Evolutionary conservation across 176 grass and related monocot species (phyloP).

Genomic region (Eragrostis nindensis): DNA sequence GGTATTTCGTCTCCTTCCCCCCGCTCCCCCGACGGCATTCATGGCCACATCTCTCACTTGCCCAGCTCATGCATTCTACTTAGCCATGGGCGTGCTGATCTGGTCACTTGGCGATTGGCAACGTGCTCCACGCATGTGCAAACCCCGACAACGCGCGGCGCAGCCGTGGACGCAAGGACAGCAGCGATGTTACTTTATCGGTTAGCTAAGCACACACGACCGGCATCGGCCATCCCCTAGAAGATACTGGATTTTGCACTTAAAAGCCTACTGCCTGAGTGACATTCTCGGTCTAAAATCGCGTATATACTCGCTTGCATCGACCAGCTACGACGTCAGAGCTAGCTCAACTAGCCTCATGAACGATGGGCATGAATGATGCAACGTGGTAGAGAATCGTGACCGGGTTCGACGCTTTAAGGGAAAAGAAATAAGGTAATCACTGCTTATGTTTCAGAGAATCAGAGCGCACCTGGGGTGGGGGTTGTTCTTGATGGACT

Average conservation of each 20-base stretch:
- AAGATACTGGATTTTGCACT: neutral
- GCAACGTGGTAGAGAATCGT: too few relatives aligned
- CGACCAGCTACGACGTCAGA: too few relatives aligned
- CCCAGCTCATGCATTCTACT: neutral
- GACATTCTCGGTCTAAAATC: neutral
- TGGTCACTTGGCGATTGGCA: neutral
- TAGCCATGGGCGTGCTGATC: neutral
- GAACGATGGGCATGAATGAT: too few relatives aligned
- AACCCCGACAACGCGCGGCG: neutral
- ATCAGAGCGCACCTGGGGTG: slow-evolving; percentile 62
- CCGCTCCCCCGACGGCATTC: neutral
- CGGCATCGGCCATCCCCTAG: too few relatives aligned
- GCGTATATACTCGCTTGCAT: too few relatives aligned
- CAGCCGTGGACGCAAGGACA: neutral
- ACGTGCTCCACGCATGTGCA: neutral
- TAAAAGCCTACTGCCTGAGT: too few relatives aligned
- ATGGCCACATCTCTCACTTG: too few relatives aligned
- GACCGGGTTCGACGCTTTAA: neutral
- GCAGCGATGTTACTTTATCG: too few relatives aligned
- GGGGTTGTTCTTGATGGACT: slow-evolving; percentile 82
- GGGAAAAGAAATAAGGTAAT: neutral
- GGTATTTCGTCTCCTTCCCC: neutral
- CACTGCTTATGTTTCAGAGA: neutral
- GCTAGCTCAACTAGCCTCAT: too few relatives aligned
- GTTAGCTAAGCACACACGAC: too few relatives aligned